phyloP scores from a whole-genome alignment of 495 filamentous ascomycete species.

The Podospora anserina region DNA sequence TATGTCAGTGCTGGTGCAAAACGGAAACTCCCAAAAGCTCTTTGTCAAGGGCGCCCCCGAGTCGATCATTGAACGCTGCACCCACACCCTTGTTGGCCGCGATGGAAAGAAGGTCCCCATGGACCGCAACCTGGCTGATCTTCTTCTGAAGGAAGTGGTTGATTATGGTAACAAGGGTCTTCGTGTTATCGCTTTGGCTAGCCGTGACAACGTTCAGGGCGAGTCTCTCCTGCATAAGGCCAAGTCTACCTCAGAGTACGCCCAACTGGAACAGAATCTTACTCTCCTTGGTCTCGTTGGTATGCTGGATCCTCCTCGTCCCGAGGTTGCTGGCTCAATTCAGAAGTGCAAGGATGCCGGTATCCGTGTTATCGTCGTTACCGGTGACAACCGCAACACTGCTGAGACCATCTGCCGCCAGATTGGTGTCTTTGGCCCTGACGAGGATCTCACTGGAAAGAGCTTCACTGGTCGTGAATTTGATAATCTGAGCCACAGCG shows the following conservation, averaged over 20 bases:
- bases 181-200: conserved; percentile 90
- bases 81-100: conserved; percentile 68
- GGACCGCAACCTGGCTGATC: conserved; percentile 57
- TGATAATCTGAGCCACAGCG: conserved; percentile 72
- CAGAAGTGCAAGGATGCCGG: conserved; percentile 85
- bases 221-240: conserved; percentile 70
- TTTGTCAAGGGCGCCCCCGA: conserved; percentile 98
- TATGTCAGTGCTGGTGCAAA: conserved; percentile 91
- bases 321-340: conserved; percentile 87
- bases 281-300: conserved; percentile 90
- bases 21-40: conserved; percentile 65
- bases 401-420: conserved; percentile 96
- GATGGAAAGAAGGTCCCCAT: conserved; percentile 72
- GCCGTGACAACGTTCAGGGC: conserved; percentile 64
- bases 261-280: conserved; percentile 84
- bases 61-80: conserved; percentile 87
- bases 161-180: conserved; percentile 90
- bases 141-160: conserved; percentile 73
- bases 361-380: conserved; percentile 96
- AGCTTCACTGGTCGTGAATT: conserved; percentile 96
- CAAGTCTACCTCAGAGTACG: conserved; percentile 78
- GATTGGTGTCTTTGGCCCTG: conserved; percentile 84
- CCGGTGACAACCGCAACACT: conserved; percentile 95
- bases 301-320: conserved; percentile 96
- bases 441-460: conserved; percentile 84